Base-by-base conservation (phyloP, 768 basidiomycete species). In the Paxillus involutus region DNA sequence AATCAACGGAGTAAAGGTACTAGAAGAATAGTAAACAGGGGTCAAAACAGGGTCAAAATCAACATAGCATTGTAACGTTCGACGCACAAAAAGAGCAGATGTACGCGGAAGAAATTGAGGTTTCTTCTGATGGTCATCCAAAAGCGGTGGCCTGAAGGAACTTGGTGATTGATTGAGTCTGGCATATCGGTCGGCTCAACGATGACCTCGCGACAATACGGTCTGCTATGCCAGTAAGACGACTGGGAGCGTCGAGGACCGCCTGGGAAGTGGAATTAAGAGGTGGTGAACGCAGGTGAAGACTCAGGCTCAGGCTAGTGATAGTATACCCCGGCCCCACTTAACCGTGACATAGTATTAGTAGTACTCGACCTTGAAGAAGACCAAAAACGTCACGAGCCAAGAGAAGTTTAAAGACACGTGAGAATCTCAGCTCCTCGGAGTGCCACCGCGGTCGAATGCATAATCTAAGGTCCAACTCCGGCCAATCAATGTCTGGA, bases 1-100 rank as follows among this genome's bases (percentile, higher is more conserved):
- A 50, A 94, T 73, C 59, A 97, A 77, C 2, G 95, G 94, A 0
- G 84, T 84, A 65, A 91, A 80, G 6, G 83, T 86, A 62, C 89
- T 91, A 63, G 19, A 61, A 56, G 47, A 26, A 37, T 0, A 6
- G 53, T 57, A 59, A 47, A 47, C 43, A 44, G 41, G 46, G 48
- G 19, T 45, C 30, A 44, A 26, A 26, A 26, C 12, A 26, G 41
- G 17, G 19, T 41, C 30, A 44, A 35, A 19, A 43, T 46, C 33
- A 41, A 63, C 30, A 57, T 45, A 39, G 26, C 4, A 26, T 26
- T 17, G 43, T 40, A 40, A 8, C 26, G 26, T 21, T 19, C 12
- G 35, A 69, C 84, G 63, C 58, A 84, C 85, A 86, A 85, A 67
- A 80, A 78, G 44, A 85, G 69, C 21, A 86, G 64, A 58, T 87